Evolutionary conservation across 768 basidiomycete species (phyloP), one percentile per base, ranked within the genome.

Genomic region (Russula abietina): DNA sequence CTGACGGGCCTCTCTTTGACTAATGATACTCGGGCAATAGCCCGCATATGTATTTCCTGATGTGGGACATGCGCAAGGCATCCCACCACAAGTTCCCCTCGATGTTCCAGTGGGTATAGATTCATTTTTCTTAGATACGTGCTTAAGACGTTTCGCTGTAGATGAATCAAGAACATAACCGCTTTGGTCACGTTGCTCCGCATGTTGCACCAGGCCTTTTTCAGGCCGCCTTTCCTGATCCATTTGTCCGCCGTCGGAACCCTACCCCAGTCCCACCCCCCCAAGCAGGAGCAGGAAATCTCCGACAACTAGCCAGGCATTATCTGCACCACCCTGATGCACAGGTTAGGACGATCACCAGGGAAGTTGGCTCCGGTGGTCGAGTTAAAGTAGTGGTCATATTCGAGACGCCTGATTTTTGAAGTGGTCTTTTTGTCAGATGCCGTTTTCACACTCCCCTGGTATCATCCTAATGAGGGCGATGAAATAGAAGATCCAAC

Each of bases 321-420:
- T 57, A 43, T 24, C 1, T 62, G 4, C 17, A 51, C 30, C 39
- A 62, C 4, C 55, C 48, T 7, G 39, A 36, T 28, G 26, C 61
- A 5, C 49, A 28, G 9, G 32, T 62, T 9, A 41, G 16, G n/a
- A 3, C 28, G 32, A 30, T 62, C 32, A 16, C 12, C 12, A 62
- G 57, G 19, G 55, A 62, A 43, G 49, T 24, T 2, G 32, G 24
- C 17, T 2, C 24, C 7, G 39, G 12, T 14, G 61, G 55, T 26
- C 61, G 61, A 5, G 45, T 19, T 12, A 51, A 36, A 9, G 49
- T 62, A 22, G 17, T 32, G 48, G 56, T 62, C 26, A 26, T 41
- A 9, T 55, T 62, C 7, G 55, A 57, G 4, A 19, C 54, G 4
- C 19, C 17, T 2, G 49, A 51, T 28, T 11, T 57, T 11, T 57